Base-by-base conservation (phyloP, 495 filamentous ascomycete species). In the Mycothermus thermophilus region DNA sequence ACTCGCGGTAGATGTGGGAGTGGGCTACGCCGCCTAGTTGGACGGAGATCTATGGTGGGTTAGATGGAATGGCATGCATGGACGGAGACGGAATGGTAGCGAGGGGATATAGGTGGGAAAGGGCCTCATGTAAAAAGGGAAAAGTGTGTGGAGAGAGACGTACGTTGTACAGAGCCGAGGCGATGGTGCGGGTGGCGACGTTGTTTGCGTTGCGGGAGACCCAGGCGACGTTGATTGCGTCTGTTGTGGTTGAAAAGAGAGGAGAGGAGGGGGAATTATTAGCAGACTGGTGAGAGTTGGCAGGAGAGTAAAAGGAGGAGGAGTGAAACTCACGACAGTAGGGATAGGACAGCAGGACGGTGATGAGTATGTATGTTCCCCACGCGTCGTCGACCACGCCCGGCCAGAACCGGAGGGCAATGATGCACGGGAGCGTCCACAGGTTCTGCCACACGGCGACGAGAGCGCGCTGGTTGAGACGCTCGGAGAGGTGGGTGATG, bases 121-220 rank as follows among this genome's bases (percentile, higher is more conserved):
- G n/a, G n/a, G n/a, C n/a, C n/a, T n/a, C n/a, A n/a, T n/a, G 22
- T 11, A 11, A 25, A 6, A 25, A 25, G 6, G 22, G 22, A 25
- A 11, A 11, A 25, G 6, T 25, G 22, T 25, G 6, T 6, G 22
- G 6, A 25, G 22, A 6, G 11, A 25, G 6, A 25, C 22, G 22
- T 27, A 38, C 36, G 38, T 85, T 85, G 51, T 87, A 87, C 10
- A 81, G 41, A 0, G 66, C 67, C 0, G 70, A 67, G 3, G 66
- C 67, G 12, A 84, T 72, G 4, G 77, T 74, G 3, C 79, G 50
- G 0, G 78, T 80, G 1, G 77, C 57, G 9, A 83, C 78, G 0
- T 71, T 44, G 32, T 36, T 38, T 19, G 50, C 25, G 32, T 53
- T 50, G 15, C 42, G 38, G 13, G 37, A 44, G 0, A 36, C 33